Percentiles rank a stretch among this genome's conserved stretches.
Conservation (phyloP, 164 flowering plant species). For the Liquidambar formosana region DNA sequence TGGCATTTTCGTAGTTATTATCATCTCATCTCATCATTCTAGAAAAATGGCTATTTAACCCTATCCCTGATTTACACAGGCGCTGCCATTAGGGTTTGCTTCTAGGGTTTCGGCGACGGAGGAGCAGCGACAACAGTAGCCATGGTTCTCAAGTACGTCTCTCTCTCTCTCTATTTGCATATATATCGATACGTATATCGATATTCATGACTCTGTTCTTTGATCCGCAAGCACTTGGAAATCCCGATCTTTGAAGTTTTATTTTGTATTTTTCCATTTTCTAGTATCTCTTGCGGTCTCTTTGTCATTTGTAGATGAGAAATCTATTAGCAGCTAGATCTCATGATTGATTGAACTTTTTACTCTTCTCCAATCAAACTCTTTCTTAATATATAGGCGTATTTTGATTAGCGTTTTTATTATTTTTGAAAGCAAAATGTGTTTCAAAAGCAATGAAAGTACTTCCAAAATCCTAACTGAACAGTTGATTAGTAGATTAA, state of each 20-base stretch:
- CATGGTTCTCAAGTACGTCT: slow-evolving; percentile 46
- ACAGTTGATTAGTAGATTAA: no score
- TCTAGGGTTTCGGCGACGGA: slow-evolving; percentile 17
- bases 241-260: not conserved
- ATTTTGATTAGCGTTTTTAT: not conserved
- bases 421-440: not conserved
- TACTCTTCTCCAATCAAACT: no score
- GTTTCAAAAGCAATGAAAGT: not conserved
- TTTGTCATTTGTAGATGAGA: not conserved
- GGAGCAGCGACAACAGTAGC: slow-evolving; percentile 18
- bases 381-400: not conserved
- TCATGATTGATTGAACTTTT: not conserved
- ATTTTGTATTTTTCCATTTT: not conserved
- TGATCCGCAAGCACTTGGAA: not conserved
- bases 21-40: no score
- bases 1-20: no score
- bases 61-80: not conserved
- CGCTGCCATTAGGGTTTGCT: not conserved
- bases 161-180: slow-evolving; percentile 1
- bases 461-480: no score
- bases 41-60: no score
- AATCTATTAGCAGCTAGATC: not conserved
- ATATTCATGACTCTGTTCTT: no score
- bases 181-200: not conserved
- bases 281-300: not conserved